These are phyloP conservation scores for Verruconis gallopava DNA, from an alignment of 2,329 filamentous ascomycete genomes.

Conservation along the genomic window DNA sequence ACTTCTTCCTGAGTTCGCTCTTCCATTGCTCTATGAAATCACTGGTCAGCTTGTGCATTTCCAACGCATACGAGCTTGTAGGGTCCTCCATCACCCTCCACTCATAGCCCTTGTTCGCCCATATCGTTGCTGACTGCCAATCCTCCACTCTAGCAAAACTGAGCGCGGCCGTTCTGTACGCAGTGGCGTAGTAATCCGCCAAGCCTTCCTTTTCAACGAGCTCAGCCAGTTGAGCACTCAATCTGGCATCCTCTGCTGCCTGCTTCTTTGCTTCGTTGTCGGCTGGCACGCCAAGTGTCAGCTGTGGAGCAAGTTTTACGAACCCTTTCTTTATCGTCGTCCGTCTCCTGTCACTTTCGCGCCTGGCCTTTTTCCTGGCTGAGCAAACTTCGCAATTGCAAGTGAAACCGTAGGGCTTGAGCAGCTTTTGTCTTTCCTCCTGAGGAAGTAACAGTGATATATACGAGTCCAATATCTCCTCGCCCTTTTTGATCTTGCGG, in stretches of 20 bases:
- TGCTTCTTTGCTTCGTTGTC: slow-evolving; percentile 10
- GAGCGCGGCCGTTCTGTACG: slow-evolving; percentile 21
- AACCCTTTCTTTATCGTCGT: slow-evolving; percentile 19
- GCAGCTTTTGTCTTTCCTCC: neutral
- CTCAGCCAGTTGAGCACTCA: slow-evolving; percentile 18
- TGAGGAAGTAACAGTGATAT: neutral
- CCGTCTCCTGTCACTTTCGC: slow-evolving; percentile 19
- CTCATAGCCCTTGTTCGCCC: slow-evolving; percentile 21
- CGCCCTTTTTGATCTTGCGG: slow-evolving; percentile 1
- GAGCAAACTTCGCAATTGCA: neutral
- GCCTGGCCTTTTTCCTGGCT: slow-evolving; percentile 5
- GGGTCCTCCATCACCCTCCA: slow-evolving; percentile 20
- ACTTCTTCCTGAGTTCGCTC: slow-evolving; percentile 15
- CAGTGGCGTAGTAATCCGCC: slow-evolving; percentile 23
- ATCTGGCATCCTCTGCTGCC: slow-evolving; percentile 16
- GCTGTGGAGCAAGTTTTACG: slow-evolving; percentile 17
- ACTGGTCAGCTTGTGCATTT: slow-evolving; percentile 17
- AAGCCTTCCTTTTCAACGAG: slow-evolving; percentile 23
- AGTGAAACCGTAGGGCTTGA: slow-evolving; percentile 10
- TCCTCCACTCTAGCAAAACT: slow-evolving; percentile 18
- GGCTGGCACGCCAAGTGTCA: slow-evolving; percentile 16
- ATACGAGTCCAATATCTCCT: slow-evolving; percentile 1
- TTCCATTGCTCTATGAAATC: slow-evolving; percentile 21
- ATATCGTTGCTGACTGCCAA: slow-evolving; percentile 21
- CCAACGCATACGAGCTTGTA: slow-evolving; percentile 16